phyloP scores from a whole-genome alignment of 75 land plant species.

The Chamaecyparis obtusa region DNA sequence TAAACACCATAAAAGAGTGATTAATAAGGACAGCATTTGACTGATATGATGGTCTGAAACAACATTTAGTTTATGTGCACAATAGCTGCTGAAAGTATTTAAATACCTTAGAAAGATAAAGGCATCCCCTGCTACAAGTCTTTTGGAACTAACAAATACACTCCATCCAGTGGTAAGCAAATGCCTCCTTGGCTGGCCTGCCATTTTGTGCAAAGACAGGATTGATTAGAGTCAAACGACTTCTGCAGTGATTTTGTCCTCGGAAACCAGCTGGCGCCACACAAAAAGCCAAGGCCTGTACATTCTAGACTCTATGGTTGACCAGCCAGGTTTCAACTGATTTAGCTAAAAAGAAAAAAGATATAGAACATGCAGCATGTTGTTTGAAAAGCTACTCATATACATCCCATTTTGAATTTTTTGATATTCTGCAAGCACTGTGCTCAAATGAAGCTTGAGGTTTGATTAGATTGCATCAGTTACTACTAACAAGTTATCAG shows the following conservation, averaged over 20 bases:
- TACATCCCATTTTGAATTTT: too few relatives aligned
- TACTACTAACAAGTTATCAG: background rate
- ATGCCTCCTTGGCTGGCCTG: constrained; percentile 71
- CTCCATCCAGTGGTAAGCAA: constrained; percentile 91
- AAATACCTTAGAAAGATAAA: constrained; percentile 67
- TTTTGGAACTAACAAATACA: constrained; percentile 59
- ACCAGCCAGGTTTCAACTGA: background rate
- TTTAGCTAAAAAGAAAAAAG: background rate
- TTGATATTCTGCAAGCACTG: background rate
- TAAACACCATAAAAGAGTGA: constrained; percentile 10
- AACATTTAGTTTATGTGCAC: background rate
- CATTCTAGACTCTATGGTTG: background rate
- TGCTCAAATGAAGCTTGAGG: background rate
- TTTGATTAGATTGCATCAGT: background rate
- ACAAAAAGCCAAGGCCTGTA: background rate
- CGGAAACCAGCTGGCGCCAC: background rate
- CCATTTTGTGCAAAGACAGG: background rate
- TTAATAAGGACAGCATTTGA: background rate
- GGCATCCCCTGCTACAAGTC: constrained; percentile 64
- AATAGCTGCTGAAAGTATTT: background rate
- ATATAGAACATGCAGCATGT: background rate
- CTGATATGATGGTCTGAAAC: background rate
- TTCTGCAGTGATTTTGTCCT: background rate
- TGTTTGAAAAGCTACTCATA: background rate
- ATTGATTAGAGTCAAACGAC: background rate